Conservation (phyloP, 805 yeast genomes). For the Nakazawaea wickerhamii region DNA sequence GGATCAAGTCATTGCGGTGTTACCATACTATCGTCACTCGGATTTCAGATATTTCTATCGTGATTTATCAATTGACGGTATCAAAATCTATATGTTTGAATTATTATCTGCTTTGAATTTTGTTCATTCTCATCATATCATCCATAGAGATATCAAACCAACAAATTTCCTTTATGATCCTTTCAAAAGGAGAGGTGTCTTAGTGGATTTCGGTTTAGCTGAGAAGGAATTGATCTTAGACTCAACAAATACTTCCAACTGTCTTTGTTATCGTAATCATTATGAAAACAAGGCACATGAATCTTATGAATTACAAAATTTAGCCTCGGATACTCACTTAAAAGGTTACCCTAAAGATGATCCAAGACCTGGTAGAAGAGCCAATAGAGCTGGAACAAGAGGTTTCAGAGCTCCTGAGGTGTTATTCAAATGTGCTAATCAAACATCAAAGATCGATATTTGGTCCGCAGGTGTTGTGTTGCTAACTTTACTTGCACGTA, state of each 20-base stretch:
- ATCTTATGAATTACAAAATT: slow-evolving; percentile 26
- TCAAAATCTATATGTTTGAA: slow-evolving; percentile 75
- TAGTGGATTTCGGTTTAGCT: slow-evolving; percentile 91
- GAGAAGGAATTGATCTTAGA: slow-evolving; percentile 42
- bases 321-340: slow-evolving; percentile 31
- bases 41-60: slow-evolving; percentile 86
- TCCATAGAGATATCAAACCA: slow-evolving; percentile 88
- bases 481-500: slow-evolving; percentile 65
- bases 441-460: slow-evolving; percentile 74
- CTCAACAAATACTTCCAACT: slow-evolving; percentile 28
- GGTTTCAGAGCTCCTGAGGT: slow-evolving; percentile 96
- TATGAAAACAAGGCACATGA: slow-evolving; percentile 21
- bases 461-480: slow-evolving; percentile 94
- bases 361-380: slow-evolving; percentile 81
- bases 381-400: slow-evolving; percentile 95
- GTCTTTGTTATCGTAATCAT: slow-evolving; percentile 46
- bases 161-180: slow-evolving; percentile 70
- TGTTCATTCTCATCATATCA: slow-evolving; percentile 74
- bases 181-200: slow-evolving; percentile 62
- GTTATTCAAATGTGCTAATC: slow-evolving; percentile 77
- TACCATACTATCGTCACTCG: slow-evolving; percentile 86
- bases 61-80: slow-evolving; percentile 73
- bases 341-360: slow-evolving; percentile 86
- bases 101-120: slow-evolving; percentile 68
- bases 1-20: slow-evolving; percentile 89